phyloP scores from a whole-genome alignment of 495 filamentous ascomycete species.

The Penicillium salamii region DNA sequence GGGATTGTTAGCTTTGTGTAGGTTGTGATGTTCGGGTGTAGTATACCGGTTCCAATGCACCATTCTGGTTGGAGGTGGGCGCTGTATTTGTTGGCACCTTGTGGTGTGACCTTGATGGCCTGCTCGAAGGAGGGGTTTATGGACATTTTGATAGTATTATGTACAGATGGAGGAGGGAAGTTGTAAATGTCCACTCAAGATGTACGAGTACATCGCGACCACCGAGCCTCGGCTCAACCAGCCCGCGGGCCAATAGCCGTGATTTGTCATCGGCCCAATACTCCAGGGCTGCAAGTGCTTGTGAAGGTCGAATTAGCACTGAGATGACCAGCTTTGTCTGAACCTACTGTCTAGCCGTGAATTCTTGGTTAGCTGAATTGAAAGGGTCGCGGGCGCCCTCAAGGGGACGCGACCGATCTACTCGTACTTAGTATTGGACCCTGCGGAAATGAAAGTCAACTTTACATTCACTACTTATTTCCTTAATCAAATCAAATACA shows the following conservation, averaged over 20 bases:
- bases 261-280: not conserved
- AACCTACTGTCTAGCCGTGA: too few species aligned
- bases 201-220: too few species aligned
- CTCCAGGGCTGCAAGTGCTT: not conserved
- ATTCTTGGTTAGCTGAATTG: too few species aligned
- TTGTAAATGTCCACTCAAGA: not conserved
- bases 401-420: too few species aligned
- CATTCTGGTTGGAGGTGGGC: conserved; percentile 58
- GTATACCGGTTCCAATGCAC: conserved; percentile 66
- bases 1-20: not conserved
- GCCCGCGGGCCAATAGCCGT: conserved; percentile 1
- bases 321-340: too few species aligned
- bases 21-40: not conserved
- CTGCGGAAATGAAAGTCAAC: too few species aligned
- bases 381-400: too few species aligned
- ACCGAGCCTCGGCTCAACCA: conserved; percentile 5
- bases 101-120: conserved; percentile 52
- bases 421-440: too few species aligned
- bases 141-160: conserved; percentile 7
- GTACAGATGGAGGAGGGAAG: not conserved
- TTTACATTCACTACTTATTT: too few species aligned
- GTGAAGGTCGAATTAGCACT: too few species aligned
- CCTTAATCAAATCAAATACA: too few species aligned
- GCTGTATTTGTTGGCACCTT: conserved; percentile 60
- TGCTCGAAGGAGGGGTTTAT: conserved; percentile 49